Evolutionary conservation across 1,139 yeast genomes (phyloP).

Genomic region (Geotrichum histeridarum): DNA sequence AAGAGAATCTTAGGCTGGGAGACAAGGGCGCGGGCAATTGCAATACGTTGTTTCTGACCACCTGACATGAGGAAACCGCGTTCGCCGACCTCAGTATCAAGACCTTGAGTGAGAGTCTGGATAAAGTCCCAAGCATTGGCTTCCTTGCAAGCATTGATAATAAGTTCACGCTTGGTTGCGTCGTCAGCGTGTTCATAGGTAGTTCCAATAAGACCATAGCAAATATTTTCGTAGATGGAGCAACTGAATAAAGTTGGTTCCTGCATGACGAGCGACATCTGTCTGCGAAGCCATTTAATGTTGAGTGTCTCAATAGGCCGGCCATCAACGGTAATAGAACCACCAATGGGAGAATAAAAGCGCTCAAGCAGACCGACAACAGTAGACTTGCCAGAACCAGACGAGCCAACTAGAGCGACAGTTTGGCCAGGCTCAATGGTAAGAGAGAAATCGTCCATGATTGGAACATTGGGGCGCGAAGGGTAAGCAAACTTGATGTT

Average conservation of each 20-base stretch:
- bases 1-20: conserved; percentile 58
- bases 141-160: conserved; percentile 38
- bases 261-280: conserved; percentile 82
- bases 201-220: conserved; percentile 61
- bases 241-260: conserved; percentile 82
- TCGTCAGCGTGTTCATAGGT: conserved; percentile 44
- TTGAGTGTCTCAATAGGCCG: conserved; percentile 56
- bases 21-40: conserved; percentile 75
- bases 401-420: conserved; percentile 88
- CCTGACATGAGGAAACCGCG: conserved; percentile 60
- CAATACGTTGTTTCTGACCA: conserved; percentile 87
- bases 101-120: conserved; percentile 39
- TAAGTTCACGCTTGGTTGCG: conserved; percentile 33
- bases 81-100: conserved; percentile 53
- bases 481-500: conserved; percentile 77
- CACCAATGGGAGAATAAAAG: conserved; percentile 58
- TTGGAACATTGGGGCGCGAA: conserved; percentile 68
- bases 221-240: conserved; percentile 69
- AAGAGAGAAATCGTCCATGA: conserved; percentile 62
- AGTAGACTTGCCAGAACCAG: conserved; percentile 91
- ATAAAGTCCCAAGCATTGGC: conserved; percentile 44
- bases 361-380: conserved; percentile 68
- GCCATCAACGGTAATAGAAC: conserved; percentile 64
- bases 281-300: conserved; percentile 64
- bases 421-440: conserved; percentile 65